Conservation (phyloP, 306 rosid species). For the Hippophae tibetana region DNA sequence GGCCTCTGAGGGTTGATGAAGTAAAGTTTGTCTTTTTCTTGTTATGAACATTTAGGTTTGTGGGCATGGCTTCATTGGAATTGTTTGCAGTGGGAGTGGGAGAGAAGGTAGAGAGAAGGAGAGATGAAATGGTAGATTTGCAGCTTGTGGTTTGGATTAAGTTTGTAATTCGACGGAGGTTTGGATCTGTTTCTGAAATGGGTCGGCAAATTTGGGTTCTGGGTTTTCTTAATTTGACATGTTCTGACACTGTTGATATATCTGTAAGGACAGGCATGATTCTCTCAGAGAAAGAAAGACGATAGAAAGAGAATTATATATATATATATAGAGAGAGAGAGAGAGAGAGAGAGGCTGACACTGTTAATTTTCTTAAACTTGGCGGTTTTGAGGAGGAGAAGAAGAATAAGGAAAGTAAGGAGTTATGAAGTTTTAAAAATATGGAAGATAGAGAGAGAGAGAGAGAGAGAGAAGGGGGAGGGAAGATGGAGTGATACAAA, state of each 20-base stretch:
- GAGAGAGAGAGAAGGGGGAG: background rate
- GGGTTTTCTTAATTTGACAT: conserved; percentile 59
- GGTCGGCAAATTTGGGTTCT: conserved; percentile 45
- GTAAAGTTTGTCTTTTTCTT: conserved; percentile 59
- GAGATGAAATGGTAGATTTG: conserved; percentile 77
- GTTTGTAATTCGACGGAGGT: conserved; percentile 38
- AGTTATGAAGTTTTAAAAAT: conserved; percentile 11
- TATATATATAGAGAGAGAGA: background rate
- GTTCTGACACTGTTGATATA: conserved; percentile 30
- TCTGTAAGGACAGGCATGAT: conserved; percentile 52
- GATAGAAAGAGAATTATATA: background rate
- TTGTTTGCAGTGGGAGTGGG: conserved; percentile 23
- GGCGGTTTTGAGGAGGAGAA: conserved; percentile 3
- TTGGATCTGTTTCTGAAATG: conserved; percentile 55
- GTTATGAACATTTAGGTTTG: conserved; percentile 27
- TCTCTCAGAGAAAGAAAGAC: conserved; percentile 6
- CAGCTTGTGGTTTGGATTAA: conserved; percentile 49
- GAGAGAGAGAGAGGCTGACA: too few species aligned
- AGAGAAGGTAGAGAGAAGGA: conserved; percentile 56
- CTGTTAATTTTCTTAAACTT: background rate
- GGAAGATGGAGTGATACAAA: background rate
- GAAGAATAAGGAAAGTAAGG: conserved; percentile 12
- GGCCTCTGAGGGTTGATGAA: conserved; percentile 55
- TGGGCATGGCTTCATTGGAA: conserved; percentile 35
- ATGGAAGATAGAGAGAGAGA: background rate